Evolutionary conservation across 306 rosid genomes (phyloP).

Genomic region (Purshia tridentata): DNA sequence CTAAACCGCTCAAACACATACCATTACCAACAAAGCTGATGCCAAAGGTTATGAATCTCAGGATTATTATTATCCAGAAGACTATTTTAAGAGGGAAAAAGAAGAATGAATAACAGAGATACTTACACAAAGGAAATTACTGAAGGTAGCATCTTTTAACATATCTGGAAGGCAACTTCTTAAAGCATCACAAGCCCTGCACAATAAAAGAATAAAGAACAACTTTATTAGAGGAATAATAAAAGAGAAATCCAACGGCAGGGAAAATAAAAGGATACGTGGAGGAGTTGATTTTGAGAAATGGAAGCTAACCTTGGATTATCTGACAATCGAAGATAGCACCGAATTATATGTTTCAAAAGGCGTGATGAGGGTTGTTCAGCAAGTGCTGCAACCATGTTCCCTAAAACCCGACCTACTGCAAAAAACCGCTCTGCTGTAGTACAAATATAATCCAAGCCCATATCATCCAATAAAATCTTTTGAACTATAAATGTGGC

Average conservation of each 20-base stretch:
- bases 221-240: background rate
- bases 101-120: background rate
- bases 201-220: slow-evolving; percentile 13
- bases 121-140: slow-evolving; percentile 61
- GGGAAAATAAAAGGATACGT: background rate
- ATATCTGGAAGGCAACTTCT: slow-evolving; percentile 68
- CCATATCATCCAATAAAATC: slow-evolving; percentile 72
- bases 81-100: background rate
- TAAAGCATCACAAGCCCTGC: slow-evolving; percentile 75
- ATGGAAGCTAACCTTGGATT: slow-evolving; percentile 54
- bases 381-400: slow-evolving; percentile 56
- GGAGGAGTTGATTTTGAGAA: background rate
- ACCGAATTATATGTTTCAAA: slow-evolving; percentile 63
- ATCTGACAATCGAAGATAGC: slow-evolving; percentile 76
- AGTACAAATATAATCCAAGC: slow-evolving; percentile 72
- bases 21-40: background rate
- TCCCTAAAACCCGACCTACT: slow-evolving; percentile 60
- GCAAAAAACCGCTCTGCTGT: slow-evolving; percentile 70
- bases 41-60: background rate
- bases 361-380: slow-evolving; percentile 78
- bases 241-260: background rate
- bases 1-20: background rate
- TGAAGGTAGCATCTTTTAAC: slow-evolving; percentile 63
- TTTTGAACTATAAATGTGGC: slow-evolving; percentile 82
- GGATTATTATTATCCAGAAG: background rate